These are phyloP conservation scores for Mortierella sp. DNA, from an alignment of 371 early-diverging fungal genomes.

Conservation along the genomic window DNA sequence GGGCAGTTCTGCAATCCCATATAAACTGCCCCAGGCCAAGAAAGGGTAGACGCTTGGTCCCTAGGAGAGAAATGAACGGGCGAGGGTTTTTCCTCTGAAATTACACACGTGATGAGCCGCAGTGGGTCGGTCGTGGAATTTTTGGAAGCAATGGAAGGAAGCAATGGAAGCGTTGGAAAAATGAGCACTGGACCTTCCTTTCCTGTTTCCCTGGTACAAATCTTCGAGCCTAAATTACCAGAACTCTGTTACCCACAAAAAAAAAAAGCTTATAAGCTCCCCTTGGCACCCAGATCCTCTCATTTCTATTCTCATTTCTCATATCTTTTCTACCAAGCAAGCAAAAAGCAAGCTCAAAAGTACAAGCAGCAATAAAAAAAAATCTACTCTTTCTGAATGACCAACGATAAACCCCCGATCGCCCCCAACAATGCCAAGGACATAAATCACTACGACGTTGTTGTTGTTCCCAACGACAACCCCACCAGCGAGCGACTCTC, in stretches of 20 bases:
- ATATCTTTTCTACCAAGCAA: not conserved
- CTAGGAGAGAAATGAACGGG: slow-evolving; percentile 1
- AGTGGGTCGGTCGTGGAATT: not conserved
- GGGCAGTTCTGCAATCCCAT: no score
- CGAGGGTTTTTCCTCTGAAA: slow-evolving; percentile 15
- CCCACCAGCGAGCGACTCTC: slow-evolving; percentile 14
- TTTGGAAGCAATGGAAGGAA: slow-evolving; percentile 2
- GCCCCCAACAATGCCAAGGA: not conserved
- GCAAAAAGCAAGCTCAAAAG: not conserved
- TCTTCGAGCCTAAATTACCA: not conserved
- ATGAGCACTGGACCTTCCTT: not conserved
- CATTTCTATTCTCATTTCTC: slow-evolving; percentile 8
- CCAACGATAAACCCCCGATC: slow-evolving; percentile 43
- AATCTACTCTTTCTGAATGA: slow-evolving; percentile 27
- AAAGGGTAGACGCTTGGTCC: not conserved
- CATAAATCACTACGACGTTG: not conserved
- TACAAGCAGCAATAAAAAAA: not conserved
- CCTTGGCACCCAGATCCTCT: not conserved
- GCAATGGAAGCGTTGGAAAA: slow-evolving; percentile 4
- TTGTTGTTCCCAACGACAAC: not conserved
- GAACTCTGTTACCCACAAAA: not conserved
- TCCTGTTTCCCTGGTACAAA: not conserved
- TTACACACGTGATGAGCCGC: not conserved
- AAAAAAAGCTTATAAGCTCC: not conserved
- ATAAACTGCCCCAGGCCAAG: not conserved